Base-by-base conservation (phyloP, 345 rosid genomes). In the Syzygium grande region DNA sequence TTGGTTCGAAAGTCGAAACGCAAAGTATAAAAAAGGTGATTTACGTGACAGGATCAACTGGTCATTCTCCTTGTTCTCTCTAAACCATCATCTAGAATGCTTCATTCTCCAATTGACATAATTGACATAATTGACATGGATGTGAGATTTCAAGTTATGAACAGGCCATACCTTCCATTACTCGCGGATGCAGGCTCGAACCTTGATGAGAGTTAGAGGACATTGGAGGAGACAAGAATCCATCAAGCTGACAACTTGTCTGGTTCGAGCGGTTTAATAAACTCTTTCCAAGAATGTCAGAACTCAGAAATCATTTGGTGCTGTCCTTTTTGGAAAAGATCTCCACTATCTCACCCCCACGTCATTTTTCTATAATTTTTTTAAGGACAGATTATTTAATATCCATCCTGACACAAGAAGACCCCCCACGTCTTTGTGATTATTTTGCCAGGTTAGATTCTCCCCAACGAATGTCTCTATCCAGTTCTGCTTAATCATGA, bases 361-460 rank as follows among this genome's bases (percentile, higher is more conserved):
- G 34, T 85, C 63, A 29, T 85, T 16, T 55, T 85, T 41, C 65
- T 85, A 7, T 53, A 52, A 17, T 16, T 55, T 14, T 52, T 29
- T 29, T 55, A 16, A 41, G n/a, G 61, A 85, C 65, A 1, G 4
- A 19, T 7, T 41, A 55, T 56, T 85, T 38, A 52, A 52, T 85
- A 10, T 53, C 46, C 29, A 85, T 34, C 41, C 80, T 19, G 49
- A 73, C 80, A 9, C 49, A 73, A 34, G 80, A 73, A 19, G 80
- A 73, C 13, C 49, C 46, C 89, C 88, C 92, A 89, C 90, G 88
- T 89, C 89, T 88, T 51, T 73, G 41, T 61, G 80, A n/a, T 77
- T 84, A n/a, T 27, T 85, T 85, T 85, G 87, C 84, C 89, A 86
- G 89, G 83, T 89, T 85, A 79, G 84, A 87, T 88, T 88, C 91